Evolutionary conservation across 2,329 filamentous ascomycete species (phyloP).

Genomic region (Neodidymelliopsis sp.): DNA sequence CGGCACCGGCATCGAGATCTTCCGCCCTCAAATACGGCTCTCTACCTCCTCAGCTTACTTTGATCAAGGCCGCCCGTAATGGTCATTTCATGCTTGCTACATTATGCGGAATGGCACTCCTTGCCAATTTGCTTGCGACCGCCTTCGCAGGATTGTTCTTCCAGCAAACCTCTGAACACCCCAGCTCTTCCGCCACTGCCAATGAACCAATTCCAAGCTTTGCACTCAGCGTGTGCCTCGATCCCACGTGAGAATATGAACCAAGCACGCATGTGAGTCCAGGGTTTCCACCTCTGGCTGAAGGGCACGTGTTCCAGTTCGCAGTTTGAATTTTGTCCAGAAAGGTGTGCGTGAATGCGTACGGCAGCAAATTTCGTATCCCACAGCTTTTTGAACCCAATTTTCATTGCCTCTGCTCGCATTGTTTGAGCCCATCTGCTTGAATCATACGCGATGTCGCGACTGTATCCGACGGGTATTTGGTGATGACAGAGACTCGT

Average conservation of each 20-base stretch:
- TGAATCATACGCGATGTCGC: constrained; percentile 8
- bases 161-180: constrained; percentile 35
- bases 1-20: constrained; percentile 34
- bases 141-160: constrained; percentile 60
- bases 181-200: constrained; percentile 12
- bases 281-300: constrained; percentile 9
- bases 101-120: constrained; percentile 57
- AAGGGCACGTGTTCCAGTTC: constrained; percentile 12
- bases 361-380: constrained; percentile 15
- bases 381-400: constrained; percentile 14
- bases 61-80: constrained; percentile 55
- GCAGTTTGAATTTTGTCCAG: constrained; percentile 14
- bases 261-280: constrained; percentile 2
- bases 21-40: constrained; percentile 60
- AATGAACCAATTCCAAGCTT: constrained; percentile 12
- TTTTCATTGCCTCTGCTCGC: constrained; percentile 14
- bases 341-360: constrained; percentile 17
- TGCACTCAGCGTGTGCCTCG: constrained; percentile 12
- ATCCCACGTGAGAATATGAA: constrained; percentile 4
- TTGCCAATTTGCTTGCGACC: constrained; percentile 62
- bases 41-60: constrained; percentile 60
- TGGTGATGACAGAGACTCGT: constrained; percentile 17
- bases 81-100: constrained; percentile 55
- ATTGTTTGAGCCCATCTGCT: constrained; percentile 14
- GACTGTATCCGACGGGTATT: constrained; percentile 11